Base-by-base conservation (phyloP, 1,284 basidiomycete genomes). In the Amylostereum chailletii region DNA sequence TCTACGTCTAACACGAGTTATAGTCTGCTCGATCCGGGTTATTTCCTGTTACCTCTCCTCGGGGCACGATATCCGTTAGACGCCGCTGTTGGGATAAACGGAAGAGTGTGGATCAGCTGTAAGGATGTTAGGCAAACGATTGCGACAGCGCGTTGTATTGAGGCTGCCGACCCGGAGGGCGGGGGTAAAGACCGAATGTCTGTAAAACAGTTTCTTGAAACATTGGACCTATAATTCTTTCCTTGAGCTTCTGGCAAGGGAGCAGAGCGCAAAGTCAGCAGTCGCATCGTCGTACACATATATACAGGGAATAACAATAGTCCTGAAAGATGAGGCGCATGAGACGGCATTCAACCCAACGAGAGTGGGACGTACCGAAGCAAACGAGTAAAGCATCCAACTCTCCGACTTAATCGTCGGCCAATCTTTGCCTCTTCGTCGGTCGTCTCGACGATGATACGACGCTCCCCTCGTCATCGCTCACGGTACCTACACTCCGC, bases 81-180 rank as follows among this genome's bases (percentile, higher is more conserved):
- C 57, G 76, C 74, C 3, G 89, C 87, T 1, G 78, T 88, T 2
- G 90, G 90, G 2, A 72, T 86, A 65, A 93, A 93, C 60, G 90
- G 90, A 2, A 76, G 85, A 38, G 77, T 91, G 6, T 93, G 90
- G 90, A 63, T 92, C 46, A 84, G 71, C 47, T 69, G 86, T 9
- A 81, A 82, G 57, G 81, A 86, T 38, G 63, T 73, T 6, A 81
- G 76, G 57, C 78, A 87, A 55, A 79, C 77, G 7, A 84, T 92
- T 47, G 77, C 79, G 2, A 70, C 82, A 32, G 65, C 74, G 45
- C 75, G 85, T 44, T 88, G 83, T 62, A 83, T 90, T 29, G 81
- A 88, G 59, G 79, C 75, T 19, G 81, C 75, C 8, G 87, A 90
- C 63, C 77, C 83, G 11, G 84, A 86, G 36, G 65, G 64, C 47